phyloP scores from a whole-genome alignment of 805 yeast species.

The Starmera pachycereana region DNA sequence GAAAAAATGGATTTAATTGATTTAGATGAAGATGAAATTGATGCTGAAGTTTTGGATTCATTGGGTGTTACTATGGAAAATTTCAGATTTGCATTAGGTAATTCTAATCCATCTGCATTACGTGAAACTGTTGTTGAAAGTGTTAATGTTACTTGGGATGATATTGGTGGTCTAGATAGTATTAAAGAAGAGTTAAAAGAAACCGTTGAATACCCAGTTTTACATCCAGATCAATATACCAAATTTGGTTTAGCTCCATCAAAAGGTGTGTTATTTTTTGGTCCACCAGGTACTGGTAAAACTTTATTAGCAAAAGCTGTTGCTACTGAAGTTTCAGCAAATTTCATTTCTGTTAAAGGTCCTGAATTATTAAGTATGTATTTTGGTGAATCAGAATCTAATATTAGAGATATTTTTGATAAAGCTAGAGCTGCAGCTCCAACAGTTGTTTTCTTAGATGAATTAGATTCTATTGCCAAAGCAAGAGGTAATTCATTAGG shows the following conservation, averaged over 20 bases:
- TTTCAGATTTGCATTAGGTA: conserved; percentile 95
- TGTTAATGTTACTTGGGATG: conserved; percentile 98
- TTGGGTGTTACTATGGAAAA: conserved; percentile 98
- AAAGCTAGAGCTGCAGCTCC: conserved; percentile 99
- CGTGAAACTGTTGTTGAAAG: conserved; percentile 99
- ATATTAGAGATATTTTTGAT: conserved; percentile 94
- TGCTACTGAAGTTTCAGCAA: conserved; percentile 98
- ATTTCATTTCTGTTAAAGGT: conserved; percentile 94
- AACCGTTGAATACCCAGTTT: conserved; percentile 97
- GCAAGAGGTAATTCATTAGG: conserved; percentile 89
- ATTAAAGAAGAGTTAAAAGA: conserved; percentile 96
- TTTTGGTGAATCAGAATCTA: conserved; percentile 98
- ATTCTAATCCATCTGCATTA: conserved; percentile 96
- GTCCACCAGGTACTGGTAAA: conserved; percentile 99
- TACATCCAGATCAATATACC: conserved; percentile 97
- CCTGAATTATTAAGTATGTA: conserved; percentile 97
- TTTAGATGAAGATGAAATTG: conserved; percentile 91
- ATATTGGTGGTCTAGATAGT: conserved; percentile 95
- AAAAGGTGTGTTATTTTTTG: conserved; percentile 96
- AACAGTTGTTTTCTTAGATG: conserved; percentile 96
- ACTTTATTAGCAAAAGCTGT: conserved; percentile 97
- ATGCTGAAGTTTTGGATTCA: conserved; percentile 92
- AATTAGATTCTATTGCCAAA: conserved; percentile 94
- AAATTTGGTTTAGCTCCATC: conserved; percentile 97
- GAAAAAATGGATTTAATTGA: conserved; percentile 98